A percentile compares a stretch with the other conserved stretches of the same genome.
Conservation (phyloP, 345 rosid species). For the Rhizophora apiculata region DNA sequence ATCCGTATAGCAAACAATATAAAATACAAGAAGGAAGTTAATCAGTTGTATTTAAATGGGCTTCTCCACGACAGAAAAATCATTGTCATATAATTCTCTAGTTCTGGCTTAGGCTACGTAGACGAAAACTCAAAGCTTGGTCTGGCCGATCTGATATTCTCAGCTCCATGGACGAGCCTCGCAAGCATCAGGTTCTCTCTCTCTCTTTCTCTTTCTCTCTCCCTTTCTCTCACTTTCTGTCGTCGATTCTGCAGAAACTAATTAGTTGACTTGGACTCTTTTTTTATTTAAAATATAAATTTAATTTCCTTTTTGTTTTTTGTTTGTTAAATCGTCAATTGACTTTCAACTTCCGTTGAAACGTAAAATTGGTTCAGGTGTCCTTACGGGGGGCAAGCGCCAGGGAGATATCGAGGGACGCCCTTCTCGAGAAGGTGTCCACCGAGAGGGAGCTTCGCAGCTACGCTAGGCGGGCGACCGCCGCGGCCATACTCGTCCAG, state of each 20-base stretch:
- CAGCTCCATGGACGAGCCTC: constrained; percentile 53
- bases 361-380: constrained; percentile 45
- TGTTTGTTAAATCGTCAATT: not conserved
- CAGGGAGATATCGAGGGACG: constrained; percentile 84
- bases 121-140: too few species aligned
- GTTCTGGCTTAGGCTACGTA: too few species aligned
- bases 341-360: constrained; percentile 1
- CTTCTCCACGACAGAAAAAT: too few species aligned
- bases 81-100: too few species aligned
- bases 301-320: not conserved
- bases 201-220: constrained; percentile 6
- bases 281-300: not conserved
- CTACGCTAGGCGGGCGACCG: constrained; percentile 67
- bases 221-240: too few species aligned
- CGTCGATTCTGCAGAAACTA: not conserved
- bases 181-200: constrained; percentile 60
- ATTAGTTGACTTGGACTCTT: not conserved
- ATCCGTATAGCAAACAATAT: too few species aligned
- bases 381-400: constrained; percentile 91
- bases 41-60: too few species aligned
- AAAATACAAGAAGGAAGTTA: too few species aligned
- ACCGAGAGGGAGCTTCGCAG: constrained; percentile 81
- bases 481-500: constrained; percentile 67
- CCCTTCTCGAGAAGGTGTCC: constrained; percentile 78
- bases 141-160: not conserved